phyloP scores from a whole-genome alignment of 2,329 filamentous ascomycete genomes.

The Ophiostoma sp. region DNA sequence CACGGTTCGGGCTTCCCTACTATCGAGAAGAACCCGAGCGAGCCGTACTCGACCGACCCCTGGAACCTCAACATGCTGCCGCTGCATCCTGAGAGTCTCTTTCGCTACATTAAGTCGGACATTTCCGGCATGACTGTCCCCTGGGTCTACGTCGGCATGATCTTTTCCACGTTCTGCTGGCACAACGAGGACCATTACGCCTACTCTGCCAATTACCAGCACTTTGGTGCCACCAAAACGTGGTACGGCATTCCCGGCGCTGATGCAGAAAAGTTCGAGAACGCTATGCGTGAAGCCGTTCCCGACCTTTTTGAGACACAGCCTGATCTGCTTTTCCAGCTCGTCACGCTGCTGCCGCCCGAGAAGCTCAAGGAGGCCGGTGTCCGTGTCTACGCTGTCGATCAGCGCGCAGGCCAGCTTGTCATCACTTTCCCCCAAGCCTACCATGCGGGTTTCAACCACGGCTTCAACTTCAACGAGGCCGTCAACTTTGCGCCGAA shows the following conservation, averaged over 20 bases:
- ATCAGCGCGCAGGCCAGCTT: constrained; percentile 92
- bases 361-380: constrained; percentile 91
- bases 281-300: constrained; percentile 91
- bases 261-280: constrained; percentile 91
- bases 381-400: constrained; percentile 89
- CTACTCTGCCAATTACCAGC: constrained; percentile 97
- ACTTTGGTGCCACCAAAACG: constrained; percentile 96
- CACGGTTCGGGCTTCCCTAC: constrained; percentile 97
- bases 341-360: constrained; percentile 93
- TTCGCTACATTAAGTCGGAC: constrained; percentile 96
- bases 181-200: constrained; percentile 98
- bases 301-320: constrained; percentile 97
- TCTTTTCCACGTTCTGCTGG: constrained; percentile 99
- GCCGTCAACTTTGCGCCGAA: constrained; percentile 95
- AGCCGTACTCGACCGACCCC: constrained; percentile 82
- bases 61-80: constrained; percentile 97
- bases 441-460: constrained; percentile 97
- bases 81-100: constrained; percentile 85
- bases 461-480: constrained; percentile 98
- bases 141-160: constrained; percentile 99
- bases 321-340: constrained; percentile 91
- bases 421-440: constrained; percentile 96
- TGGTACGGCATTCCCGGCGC: constrained; percentile 98
- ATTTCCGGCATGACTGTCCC: constrained; percentile 99
- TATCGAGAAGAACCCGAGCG: constrained; percentile 82